Base-by-base conservation (phyloP, 352 stramenopile genomes). In the Pythium brachiatum region DNA sequence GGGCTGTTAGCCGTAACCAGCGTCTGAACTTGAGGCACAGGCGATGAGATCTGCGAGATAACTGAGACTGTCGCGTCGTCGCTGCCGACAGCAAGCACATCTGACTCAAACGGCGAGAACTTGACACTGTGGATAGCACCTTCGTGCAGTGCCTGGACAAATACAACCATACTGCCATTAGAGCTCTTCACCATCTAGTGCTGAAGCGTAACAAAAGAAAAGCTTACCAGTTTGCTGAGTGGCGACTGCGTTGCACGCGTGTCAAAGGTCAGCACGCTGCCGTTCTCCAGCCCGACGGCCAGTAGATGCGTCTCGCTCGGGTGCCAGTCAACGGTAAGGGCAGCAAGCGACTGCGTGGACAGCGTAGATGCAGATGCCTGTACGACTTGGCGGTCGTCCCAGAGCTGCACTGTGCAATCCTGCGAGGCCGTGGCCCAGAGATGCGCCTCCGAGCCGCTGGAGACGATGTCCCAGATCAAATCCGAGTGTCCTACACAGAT, bases 311-410 rank as follows among this genome's bases (percentile, higher is more conserved):
- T 50, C 23, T 86, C 62, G 16, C 67, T 75, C n/a, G 83, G 81
- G 54, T 92, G 81, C 85, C 85, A 94, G 56, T 87, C 79, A 20
- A 94, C 52, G 1, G 70, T 67, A 29, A 92, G 58, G n/a, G 79
- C 83, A 18, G 81, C 70, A 36, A 66, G 51, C 3, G 46, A 21
- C 2, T 26, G 44, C 7, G 80, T 89, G 0, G 66, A 64, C 31
- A 92, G 57, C 9, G 68, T 66, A 25, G 81, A 65, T 23, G 75
- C 58, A 0, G 78, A 72, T 3, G 68, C 56, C 44, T 79, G 70
- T 34, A 44, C 46, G 12, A 75, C 67, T 34, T 74, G 69, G n/a
- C 85, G 83, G 43, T 77, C 68, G 57, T 94, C 83, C 85, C 85
- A 94, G 20, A 94, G 57, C 44, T 86, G 78, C 43, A 92, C 81